Evolutionary conservation across 2,329 filamentous ascomycete species (phyloP).

Genomic region (Shiraia bambusicola): DNA sequence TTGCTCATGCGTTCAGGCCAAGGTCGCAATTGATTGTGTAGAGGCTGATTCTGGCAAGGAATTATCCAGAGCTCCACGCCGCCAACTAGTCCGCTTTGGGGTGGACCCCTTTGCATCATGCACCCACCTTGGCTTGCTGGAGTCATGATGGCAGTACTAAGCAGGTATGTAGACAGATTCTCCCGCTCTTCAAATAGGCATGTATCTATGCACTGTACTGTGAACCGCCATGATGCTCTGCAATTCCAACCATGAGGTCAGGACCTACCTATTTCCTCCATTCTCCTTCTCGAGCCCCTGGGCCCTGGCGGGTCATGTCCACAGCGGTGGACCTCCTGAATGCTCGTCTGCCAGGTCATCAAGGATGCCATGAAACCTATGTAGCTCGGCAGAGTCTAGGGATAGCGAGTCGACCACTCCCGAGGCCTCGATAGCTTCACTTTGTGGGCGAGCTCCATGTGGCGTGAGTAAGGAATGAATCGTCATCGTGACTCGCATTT

Average conservation of each 20-base stretch:
- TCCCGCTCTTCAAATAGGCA: constrained; percentile 3
- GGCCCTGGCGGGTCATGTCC: constrained; percentile 27
- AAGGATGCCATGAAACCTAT: constrained; percentile 12
- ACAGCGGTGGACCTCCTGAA: constrained; percentile 8
- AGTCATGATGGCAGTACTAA: constrained; percentile 6
- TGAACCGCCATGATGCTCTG: too few relatives aligned
- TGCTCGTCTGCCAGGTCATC: constrained; percentile 26
- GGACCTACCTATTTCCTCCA: constrained; percentile 6
- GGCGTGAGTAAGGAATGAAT: constrained; percentile 15
- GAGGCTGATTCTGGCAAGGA: constrained; percentile 26
- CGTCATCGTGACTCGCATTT: constrained; percentile 4
- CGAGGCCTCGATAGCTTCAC: constrained; percentile 16
- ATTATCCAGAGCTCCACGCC: constrained; percentile 18
- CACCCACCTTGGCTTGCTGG: constrained; percentile 3
- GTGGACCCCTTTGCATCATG: constrained; percentile 10
- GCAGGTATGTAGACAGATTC: constrained; percentile 6
- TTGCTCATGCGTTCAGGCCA: constrained; percentile 13
- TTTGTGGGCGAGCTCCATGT: constrained; percentile 19
- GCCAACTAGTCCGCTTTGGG: constrained; percentile 2
- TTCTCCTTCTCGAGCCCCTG: constrained; percentile 11
- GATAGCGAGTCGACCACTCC: constrained; percentile 7
- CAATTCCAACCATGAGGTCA: too few relatives aligned
- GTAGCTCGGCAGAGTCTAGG: constrained; percentile 17
- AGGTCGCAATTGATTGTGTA: constrained; percentile 23
- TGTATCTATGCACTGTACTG: too few relatives aligned